phyloP scores from a whole-genome alignment of 306 rosid species.

The Ziziphus jujuba region DNA sequence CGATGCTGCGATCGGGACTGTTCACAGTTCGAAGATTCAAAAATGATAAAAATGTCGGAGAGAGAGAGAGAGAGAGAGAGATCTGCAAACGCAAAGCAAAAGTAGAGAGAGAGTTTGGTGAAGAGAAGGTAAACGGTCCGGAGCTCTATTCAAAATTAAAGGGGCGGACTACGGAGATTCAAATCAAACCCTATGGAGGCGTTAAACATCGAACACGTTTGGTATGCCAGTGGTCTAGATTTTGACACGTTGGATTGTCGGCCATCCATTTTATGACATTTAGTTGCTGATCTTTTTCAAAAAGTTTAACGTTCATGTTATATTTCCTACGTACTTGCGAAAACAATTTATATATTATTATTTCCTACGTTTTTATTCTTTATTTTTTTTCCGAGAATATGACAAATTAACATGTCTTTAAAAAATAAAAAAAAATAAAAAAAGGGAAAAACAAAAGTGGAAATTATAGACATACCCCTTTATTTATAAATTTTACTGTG shows the following conservation, averaged over 20 bases:
- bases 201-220: slow-evolving; percentile 43
- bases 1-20: slow-evolving; percentile 19
- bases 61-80: slow-evolving; percentile 8
- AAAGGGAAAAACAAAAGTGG: no score
- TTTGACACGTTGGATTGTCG: slow-evolving; percentile 23
- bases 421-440: no score
- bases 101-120: slow-evolving; percentile 14
- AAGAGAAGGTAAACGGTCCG: slow-evolving; percentile 39
- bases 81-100: slow-evolving; percentile 32
- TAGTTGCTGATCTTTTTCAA: slow-evolving; percentile 12
- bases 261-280: background rate
- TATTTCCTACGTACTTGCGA: background rate
- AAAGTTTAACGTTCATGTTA: slow-evolving; percentile 34
- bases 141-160: slow-evolving; percentile 67
- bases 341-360: no score
- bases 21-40: slow-evolving; percentile 51
- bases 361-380: background rate
- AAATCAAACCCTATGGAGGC: slow-evolving; percentile 69
- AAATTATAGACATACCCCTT: background rate
- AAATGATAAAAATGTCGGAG: slow-evolving; percentile 5
- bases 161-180: slow-evolving; percentile 64
- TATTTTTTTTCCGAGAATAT: no score
- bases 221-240: slow-evolving; percentile 18
- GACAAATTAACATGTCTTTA: no score
- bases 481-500: slow-evolving; percentile 4